These are phyloP conservation scores for Saccharum hybrid DNA, from an alignment of 202 grass and related monocot species.

Conservation along the genomic window DNA sequence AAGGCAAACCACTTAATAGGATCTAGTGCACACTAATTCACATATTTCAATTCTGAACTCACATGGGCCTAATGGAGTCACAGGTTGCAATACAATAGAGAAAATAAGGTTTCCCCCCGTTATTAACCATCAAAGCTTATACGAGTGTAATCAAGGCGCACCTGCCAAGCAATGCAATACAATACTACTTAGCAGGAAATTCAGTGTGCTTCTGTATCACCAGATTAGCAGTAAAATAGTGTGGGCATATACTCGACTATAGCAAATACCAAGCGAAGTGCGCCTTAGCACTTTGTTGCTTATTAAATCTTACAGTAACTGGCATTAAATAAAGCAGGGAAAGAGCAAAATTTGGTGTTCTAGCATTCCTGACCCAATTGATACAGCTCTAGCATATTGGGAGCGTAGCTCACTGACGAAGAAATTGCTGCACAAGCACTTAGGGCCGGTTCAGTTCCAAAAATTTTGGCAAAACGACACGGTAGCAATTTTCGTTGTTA, in stretches of 20 bases:
- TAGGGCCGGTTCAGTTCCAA: too few species aligned
- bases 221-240: neutral
- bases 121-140: neutral
- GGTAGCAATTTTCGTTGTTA: too few species aligned
- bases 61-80: neutral
- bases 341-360: neutral
- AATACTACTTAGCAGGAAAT: neutral
- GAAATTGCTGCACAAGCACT: neutral
- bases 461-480: too few species aligned
- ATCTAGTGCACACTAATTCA: neutral
- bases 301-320: neutral
- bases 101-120: neutral
- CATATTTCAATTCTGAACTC: conserved; percentile 9
- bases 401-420: neutral
- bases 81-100: neutral
- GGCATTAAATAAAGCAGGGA: neutral
- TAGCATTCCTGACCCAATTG: neutral
- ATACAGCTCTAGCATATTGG: neutral
- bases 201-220: neutral
- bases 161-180: too few species aligned
- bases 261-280: neutral
- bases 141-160: too few species aligned
- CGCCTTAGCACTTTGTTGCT: neutral
- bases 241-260: neutral
- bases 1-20: conserved; percentile 27